Base-by-base conservation (phyloP, 2,329 filamentous ascomycete species). In the Magnaporthiopsis incrustans region DNA sequence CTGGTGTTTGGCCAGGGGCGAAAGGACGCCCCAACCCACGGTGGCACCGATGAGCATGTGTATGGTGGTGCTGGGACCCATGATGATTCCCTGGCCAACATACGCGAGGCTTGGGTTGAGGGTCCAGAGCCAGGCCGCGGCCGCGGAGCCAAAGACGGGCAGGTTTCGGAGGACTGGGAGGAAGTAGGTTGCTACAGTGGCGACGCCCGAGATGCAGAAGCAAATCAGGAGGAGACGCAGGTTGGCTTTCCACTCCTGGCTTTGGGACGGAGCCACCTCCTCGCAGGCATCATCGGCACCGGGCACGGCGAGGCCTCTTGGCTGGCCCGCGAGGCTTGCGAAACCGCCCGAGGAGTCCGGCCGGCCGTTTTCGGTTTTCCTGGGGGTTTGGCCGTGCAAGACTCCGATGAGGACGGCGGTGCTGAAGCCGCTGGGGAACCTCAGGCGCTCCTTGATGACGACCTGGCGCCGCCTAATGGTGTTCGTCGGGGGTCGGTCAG, bases 41-140 rank as follows among this genome's bases (percentile, higher is more conserved):
- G 96, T 74, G 4, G 95, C 93, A 6, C 95, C 95, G 2, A 98
- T 78, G 1, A 97, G 83, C 95, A 99, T 99, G 70, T 98, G 94
- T 63, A 96, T 82, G 3, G 94, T 98, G 0, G 95, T 99, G 56
- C 92, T 89, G 4, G 94, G 91, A 0, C 95, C 95, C 95, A 99
- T 99, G 71, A 99, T 98, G 67, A 99, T 96, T 14, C 95, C 95
- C 77, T 99, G 95, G 0, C 95, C 95, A 32, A 98, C 87, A 73
- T 99, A 99, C 2, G 95, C 95, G n/a, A 96, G 89, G 59, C 92
- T 97, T 0, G 95, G 95, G 69, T 99, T 99, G 8, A 99, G 79
- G 0, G 91, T 95, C 95, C 95, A 99, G 1, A 97, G 83, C 94
- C 94, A 99, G 2, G 85, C 85, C 1, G 84, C 77, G 8, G 96